Evolutionary conservation across 2,329 filamentous ascomycete genomes (phyloP), one percentile per base, ranked within the genome.

Genomic region (Nemania sp.): DNA sequence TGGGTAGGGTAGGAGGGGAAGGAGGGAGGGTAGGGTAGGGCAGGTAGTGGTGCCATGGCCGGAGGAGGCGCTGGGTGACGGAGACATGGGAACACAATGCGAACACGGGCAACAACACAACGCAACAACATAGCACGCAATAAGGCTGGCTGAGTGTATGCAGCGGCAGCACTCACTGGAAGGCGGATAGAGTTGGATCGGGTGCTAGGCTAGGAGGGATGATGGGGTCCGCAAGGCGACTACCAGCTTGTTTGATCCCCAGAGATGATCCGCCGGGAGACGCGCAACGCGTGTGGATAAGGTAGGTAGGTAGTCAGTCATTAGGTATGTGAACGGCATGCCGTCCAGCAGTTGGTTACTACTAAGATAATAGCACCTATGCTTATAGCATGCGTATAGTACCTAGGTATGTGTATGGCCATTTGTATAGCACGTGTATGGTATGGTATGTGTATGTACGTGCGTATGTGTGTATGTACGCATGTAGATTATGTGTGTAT

Each of bases 221-320:
- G 51, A 26, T 13, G 47, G 29, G n/a, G 51, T 52, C 63, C 69
- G 66, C 69, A 65, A 67, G 66, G 63, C 65, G 32, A 69, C n/a
- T 61, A 56, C 66, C 69, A 38, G 55, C 55, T 41, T 47, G 60
- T 62, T 29, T 66, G 49, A 49, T 54, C 49, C 41, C 63, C 24
- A 38, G 49, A 58, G 64, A 54, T 45, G 64, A 54, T 45, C 64
- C 66, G 66, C 66, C 29, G 49, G 54, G 54, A 49, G 43, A 35
- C 51, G 54, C 52, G 55, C 59, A 62, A 56, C 59, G 57, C 56
- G 64, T 47, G 51, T 61, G 63, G 62, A 32, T 27, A 35, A n/a
- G n/a, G n/a, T n/a, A n/a, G n/a, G n/a, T n/a, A n/a, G n/a, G n/a
- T 35, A 35, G 58, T 41, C 51, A 32, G n/a, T 51, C 29, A 32